Conservation (phyloP, 2,329 filamentous ascomycete genomes). For the Coleophoma cylindrospora region DNA sequence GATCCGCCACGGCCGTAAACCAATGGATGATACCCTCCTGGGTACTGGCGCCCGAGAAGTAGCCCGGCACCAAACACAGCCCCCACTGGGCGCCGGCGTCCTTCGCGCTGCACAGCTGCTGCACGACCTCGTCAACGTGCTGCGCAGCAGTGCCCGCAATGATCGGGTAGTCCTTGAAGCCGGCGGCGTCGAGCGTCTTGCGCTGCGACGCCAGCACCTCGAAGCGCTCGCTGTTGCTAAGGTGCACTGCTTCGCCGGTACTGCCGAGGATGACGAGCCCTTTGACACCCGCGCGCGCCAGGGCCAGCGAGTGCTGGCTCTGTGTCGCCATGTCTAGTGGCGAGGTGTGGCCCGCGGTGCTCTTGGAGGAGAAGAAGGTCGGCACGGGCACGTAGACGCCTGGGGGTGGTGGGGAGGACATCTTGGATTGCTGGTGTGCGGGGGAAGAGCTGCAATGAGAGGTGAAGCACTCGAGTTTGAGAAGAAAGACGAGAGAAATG, state of each 20-base stretch:
- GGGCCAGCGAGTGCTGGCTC: slow-evolving; percentile 51
- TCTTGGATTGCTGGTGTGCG: background rate
- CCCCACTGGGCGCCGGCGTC: slow-evolving; percentile 57
- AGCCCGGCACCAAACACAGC: slow-evolving; percentile 58
- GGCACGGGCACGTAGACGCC: slow-evolving; percentile 46
- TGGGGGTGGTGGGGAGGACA: slow-evolving; percentile 22
- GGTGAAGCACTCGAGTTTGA: background rate
- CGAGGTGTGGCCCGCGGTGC: slow-evolving; percentile 14
- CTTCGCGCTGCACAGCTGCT: slow-evolving; percentile 42
- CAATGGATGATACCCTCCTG: slow-evolving; percentile 56
- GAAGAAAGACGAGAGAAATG: no score
- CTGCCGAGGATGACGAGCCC: slow-evolving; percentile 59
- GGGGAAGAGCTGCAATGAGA: background rate
- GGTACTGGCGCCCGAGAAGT: slow-evolving; percentile 53
- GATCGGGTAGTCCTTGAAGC: slow-evolving; percentile 54
- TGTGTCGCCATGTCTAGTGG: slow-evolving; percentile 53
- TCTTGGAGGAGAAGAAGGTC: slow-evolving; percentile 48
- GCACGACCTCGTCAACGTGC: slow-evolving; percentile 49
- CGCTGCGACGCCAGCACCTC: slow-evolving; percentile 48
- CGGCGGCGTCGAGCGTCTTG: slow-evolving; percentile 46
- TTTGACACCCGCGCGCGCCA: slow-evolving; percentile 52
- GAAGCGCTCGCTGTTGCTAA: slow-evolving; percentile 50
- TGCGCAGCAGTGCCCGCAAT: slow-evolving; percentile 54
- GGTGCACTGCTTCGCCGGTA: slow-evolving; percentile 59
- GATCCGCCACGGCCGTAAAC: slow-evolving; percentile 56